phyloP scores from a whole-genome alignment of 169 alveolate genomes.

The Cyclospora cayetanensis region DNA sequence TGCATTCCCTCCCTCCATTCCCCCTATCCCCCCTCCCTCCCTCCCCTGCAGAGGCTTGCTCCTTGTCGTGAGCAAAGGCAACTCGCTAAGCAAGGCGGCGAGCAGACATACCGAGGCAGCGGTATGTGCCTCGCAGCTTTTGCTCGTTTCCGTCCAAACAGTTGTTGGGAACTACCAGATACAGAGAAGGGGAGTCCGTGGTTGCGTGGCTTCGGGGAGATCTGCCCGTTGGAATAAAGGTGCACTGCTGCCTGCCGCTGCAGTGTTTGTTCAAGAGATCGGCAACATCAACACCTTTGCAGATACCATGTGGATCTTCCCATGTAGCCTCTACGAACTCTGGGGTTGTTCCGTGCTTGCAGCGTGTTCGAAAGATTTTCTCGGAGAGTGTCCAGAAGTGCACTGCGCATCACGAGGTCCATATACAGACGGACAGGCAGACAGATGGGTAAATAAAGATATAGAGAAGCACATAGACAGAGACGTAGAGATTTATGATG shows the following conservation, averaged over 20 bases:
- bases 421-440: background rate
- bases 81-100: too few species aligned
- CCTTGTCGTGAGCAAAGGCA: too few species aligned
- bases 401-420: background rate
- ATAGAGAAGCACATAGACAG: too few species aligned
- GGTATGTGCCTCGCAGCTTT: slow-evolving; percentile 35
- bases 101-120: slow-evolving; percentile 24
- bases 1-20: too few species aligned
- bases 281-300: slow-evolving; percentile 19
- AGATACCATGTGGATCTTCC: slow-evolving; percentile 5
- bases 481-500: too few species aligned
- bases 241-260: slow-evolving; percentile 14
- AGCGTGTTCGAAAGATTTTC: slow-evolving; percentile 17
- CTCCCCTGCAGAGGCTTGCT: too few species aligned
- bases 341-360: slow-evolving; percentile 15
- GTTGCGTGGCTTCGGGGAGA: background rate
- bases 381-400: slow-evolving; percentile 42
- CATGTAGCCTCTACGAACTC: slow-evolving; percentile 51
- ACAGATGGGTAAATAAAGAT: too few species aligned
- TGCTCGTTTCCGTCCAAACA: background rate
- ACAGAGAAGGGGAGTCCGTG: background rate
- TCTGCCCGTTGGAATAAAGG: background rate
- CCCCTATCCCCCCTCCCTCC: too few species aligned
- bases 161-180: slow-evolving; percentile 15
- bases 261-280: slow-evolving; percentile 8